Percentiles rank a stretch among this genome's conserved stretches.
phyloP scores from a whole-genome alignment of 768 basidiomycete species.

The Mrakia hoshinonis region DNA sequence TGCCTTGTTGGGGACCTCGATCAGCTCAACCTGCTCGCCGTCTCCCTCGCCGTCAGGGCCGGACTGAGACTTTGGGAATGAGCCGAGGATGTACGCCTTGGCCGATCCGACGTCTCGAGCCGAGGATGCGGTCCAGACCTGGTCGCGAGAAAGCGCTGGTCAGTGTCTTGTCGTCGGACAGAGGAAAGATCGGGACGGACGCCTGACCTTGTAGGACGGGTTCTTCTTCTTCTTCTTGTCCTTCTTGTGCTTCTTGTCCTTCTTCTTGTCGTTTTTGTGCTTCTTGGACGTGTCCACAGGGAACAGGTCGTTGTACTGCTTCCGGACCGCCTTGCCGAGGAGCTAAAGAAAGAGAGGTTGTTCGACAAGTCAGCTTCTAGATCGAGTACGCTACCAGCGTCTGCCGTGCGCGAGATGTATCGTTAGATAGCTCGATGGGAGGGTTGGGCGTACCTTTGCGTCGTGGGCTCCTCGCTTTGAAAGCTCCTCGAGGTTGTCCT shows the following conservation, averaged over 20 bases:
- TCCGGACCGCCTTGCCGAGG: slow-evolving; percentile 29
- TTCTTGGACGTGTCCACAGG: slow-evolving; percentile 31
- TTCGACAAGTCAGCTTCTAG: too few species aligned
- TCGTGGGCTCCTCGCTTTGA: slow-evolving; percentile 40
- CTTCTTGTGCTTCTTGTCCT: not conserved
- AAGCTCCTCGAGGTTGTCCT: slow-evolving; percentile 41
- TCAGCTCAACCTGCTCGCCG: slow-evolving; percentile 36
- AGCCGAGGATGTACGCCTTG: slow-evolving; percentile 40
- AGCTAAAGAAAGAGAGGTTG: not conserved
- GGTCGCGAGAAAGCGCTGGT: not conserved
- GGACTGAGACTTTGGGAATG: slow-evolving; percentile 41
- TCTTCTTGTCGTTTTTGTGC: slow-evolving; percentile 25
- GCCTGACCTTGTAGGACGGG: slow-evolving; percentile 13
- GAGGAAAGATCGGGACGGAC: not conserved
- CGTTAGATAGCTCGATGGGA: not conserved
- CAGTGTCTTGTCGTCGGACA: not conserved
- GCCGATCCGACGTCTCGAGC: slow-evolving; percentile 40
- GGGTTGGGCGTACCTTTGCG: slow-evolving; percentile 34
- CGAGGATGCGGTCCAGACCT: slow-evolving; percentile 42
- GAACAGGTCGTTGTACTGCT: slow-evolving; percentile 31
- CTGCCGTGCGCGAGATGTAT: too few species aligned
- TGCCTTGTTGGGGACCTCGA: slow-evolving; percentile 42
- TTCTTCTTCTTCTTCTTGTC: slow-evolving; percentile 10
- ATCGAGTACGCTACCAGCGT: too few species aligned
- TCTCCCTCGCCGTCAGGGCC: slow-evolving; percentile 42